Evolutionary conservation across 208 protist genomes (phyloP).

Genomic region (Crithidia expoeki): DNA sequence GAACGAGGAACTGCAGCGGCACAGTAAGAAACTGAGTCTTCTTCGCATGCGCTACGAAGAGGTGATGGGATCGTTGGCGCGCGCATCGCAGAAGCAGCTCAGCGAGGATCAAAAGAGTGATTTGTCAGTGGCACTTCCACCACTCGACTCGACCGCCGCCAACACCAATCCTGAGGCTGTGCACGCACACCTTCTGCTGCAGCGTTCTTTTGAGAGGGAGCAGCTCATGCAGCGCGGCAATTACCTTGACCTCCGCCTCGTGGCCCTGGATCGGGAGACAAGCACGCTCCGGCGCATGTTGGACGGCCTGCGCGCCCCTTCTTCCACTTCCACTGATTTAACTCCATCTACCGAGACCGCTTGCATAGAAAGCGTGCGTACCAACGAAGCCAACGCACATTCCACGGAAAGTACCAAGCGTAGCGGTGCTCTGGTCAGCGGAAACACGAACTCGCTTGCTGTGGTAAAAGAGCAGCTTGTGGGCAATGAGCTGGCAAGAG

Average conservation of each 20-base stretch:
- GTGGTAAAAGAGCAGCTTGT: slow-evolving; percentile 24
- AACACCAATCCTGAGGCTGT: slow-evolving; percentile 50
- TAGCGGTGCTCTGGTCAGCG: neutral
- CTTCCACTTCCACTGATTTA: neutral
- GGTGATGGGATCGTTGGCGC: slow-evolving; percentile 40
- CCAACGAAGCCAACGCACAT: neutral
- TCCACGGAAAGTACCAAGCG: neutral
- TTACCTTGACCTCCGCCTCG: slow-evolving; percentile 71
- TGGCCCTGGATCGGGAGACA: slow-evolving; percentile 68
- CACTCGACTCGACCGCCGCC: slow-evolving; percentile 8
- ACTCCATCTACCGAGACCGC: neutral
- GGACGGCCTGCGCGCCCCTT: slow-evolving; percentile 37
- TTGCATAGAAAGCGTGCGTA: neutral
- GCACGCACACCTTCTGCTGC: slow-evolving; percentile 74
- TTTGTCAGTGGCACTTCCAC: neutral
- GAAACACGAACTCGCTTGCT: neutral
- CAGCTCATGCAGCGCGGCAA: slow-evolving; percentile 77
- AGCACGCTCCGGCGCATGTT: slow-evolving; percentile 59
- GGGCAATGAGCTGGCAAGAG: slow-evolving; percentile 11
- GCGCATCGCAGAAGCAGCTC: slow-evolving; percentile 39
- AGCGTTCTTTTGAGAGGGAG: slow-evolving; percentile 67
- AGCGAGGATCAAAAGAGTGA: slow-evolving; percentile 25
- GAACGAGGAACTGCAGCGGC: slow-evolving; percentile 46
- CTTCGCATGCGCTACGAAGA: slow-evolving; percentile 62
- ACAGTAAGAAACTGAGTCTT: slow-evolving; percentile 35